These are phyloP conservation scores for Datura wrightii DNA, from an alignment of 257 asterid species.

Conservation along the genomic window DNA sequence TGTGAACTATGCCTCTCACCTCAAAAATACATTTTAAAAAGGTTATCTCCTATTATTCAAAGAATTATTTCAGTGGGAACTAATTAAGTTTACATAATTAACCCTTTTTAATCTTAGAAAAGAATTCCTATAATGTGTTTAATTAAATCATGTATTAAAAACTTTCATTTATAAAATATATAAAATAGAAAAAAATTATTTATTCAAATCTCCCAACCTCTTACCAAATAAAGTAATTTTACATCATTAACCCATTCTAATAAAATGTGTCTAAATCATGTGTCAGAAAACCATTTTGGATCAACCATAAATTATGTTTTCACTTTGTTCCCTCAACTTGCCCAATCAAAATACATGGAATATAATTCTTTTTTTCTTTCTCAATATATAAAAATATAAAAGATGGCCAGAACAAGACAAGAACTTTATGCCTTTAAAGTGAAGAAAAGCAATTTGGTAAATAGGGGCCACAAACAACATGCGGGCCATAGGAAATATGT, in stretches of 20 bases:
- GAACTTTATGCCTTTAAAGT: conserved; percentile 26
- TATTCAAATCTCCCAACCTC: no score
- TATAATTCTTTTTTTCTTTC: background rate
- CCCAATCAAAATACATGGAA: background rate
- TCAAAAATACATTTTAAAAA: no score
- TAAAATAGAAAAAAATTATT: no score
- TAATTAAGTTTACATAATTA: no score
- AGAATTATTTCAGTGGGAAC: no score
- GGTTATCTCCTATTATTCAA: no score
- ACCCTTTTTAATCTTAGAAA: no score
- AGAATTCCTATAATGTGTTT: no score
- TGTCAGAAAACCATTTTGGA: background rate
- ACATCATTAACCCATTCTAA: background rate
- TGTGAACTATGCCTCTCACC: no score
- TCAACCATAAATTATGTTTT: background rate
- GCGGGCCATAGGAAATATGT: background rate
- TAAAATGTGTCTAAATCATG: background rate
- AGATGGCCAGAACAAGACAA: conserved; percentile 2
- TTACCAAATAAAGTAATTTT: background rate
- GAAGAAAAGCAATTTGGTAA: conserved; percentile 20
- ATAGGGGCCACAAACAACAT: conserved; percentile 11
- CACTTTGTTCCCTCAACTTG: conserved; percentile 28
- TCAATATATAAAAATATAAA: background rate
- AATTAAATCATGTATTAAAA: no score
- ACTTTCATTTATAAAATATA: no score